phyloP scores from a whole-genome alignment of 371 early-diverging fungal genomes.

The Rhizopus arrhizus region DNA sequence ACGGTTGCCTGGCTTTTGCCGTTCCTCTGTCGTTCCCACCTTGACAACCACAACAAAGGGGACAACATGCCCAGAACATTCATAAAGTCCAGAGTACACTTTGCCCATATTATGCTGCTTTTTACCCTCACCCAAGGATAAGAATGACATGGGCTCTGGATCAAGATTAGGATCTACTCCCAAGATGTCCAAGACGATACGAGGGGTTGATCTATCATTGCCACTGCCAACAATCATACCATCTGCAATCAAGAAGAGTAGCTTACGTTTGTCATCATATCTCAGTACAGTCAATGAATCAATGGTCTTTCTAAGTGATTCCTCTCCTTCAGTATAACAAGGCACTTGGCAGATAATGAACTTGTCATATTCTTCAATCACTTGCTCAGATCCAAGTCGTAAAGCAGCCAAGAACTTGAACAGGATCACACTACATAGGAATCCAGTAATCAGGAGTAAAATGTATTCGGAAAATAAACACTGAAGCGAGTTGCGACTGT shows the following conservation, averaged over 20 bases:
- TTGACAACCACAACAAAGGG: slow-evolving; percentile 97
- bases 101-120: slow-evolving; percentile 95
- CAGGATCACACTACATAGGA: slow-evolving; percentile 84
- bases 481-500: slow-evolving; percentile 76
- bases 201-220: slow-evolving; percentile 96
- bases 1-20: slow-evolving; percentile 79
- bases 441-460: slow-evolving; percentile 73
- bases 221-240: slow-evolving; percentile 96
- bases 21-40: slow-evolving; percentile 80
- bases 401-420: slow-evolving; percentile 94
- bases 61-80: slow-evolving; percentile 83
- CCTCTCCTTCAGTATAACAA: slow-evolving; percentile 98
- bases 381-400: slow-evolving; percentile 69
- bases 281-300: slow-evolving; percentile 86
- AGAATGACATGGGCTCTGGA: slow-evolving; percentile 89
- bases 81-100: slow-evolving; percentile 97
- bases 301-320: slow-evolving; percentile 91
- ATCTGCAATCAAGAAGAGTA: slow-evolving; percentile 90
- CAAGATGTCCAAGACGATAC: slow-evolving; percentile 93
- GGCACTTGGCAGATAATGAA: slow-evolving; percentile 92
- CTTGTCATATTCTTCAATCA: slow-evolving; percentile 80
- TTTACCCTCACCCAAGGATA: slow-evolving; percentile 86
- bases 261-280: slow-evolving; percentile 95
- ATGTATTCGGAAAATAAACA: slow-evolving; percentile 90
- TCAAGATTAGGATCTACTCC: slow-evolving; percentile 82